Conservation (phyloP, 805 yeast genomes). For the Wickerhamiella qilinensis region DNA sequence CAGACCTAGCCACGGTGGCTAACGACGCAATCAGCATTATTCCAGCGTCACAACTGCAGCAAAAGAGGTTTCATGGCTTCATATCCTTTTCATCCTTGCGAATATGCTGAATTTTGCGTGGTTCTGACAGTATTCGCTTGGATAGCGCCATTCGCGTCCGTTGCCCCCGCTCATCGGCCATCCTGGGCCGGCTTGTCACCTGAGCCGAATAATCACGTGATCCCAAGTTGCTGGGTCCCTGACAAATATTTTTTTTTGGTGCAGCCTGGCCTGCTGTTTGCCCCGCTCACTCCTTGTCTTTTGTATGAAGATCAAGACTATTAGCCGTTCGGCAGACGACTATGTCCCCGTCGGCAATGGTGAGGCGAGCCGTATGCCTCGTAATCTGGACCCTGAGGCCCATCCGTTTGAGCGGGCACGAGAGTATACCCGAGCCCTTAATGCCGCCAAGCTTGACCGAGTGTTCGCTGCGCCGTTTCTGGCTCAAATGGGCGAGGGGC, state of each 20-base stretch:
- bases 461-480: constrained; percentile 97
- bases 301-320: constrained; percentile 78
- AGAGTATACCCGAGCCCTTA: constrained; percentile 86
- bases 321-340: constrained; percentile 75
- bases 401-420: constrained; percentile 97
- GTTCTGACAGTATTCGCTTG: no score
- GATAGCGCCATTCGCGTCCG: no score
- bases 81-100: no score
- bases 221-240: background rate
- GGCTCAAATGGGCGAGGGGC: constrained; percentile 90
- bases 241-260: background rate
- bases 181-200: no score
- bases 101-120: no score
- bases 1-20: no score
- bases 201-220: no score
- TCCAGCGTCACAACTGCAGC: no score
- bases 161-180: no score
- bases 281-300: background rate
- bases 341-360: constrained; percentile 86
- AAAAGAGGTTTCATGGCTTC: no score
- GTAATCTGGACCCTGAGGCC: constrained; percentile 82
- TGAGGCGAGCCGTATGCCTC: constrained; percentile 72
- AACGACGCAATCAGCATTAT: no score
- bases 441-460: constrained; percentile 88
- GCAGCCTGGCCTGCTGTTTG: background rate